A percentile compares a stretch with the other conserved stretches of the same genome.
phyloP scores from a whole-genome alignment of 768 basidiomycete genomes.

The Multifurca ochricompacta region DNA sequence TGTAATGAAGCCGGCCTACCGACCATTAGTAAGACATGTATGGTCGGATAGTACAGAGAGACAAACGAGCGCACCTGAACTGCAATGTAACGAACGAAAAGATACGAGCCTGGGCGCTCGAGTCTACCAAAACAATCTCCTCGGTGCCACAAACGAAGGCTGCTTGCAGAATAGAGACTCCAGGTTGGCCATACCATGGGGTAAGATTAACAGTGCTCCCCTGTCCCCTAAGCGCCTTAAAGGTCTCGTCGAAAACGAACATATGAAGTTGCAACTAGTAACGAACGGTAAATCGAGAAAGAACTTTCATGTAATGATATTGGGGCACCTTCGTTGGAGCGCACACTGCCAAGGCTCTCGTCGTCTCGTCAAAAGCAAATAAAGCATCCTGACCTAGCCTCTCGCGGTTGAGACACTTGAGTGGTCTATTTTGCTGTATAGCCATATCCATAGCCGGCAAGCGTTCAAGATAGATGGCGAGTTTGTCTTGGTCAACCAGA shows the following conservation, averaged over 20 bases:
- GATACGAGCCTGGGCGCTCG: slow-evolving; percentile 36
- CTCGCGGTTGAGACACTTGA: slow-evolving; percentile 31
- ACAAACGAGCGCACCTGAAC: slow-evolving; percentile 36
- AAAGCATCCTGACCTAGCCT: slow-evolving; percentile 41
- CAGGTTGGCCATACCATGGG: slow-evolving; percentile 34
- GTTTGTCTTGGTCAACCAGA: neutral
- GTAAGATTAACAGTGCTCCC: slow-evolving; percentile 36
- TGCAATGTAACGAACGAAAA: slow-evolving; percentile 47
- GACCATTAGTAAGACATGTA: neutral
- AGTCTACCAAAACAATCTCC: slow-evolving; percentile 46
- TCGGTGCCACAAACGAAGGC: slow-evolving; percentile 44
- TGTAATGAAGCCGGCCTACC: slow-evolving; percentile 39
- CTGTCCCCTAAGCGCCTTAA: slow-evolving; percentile 33
- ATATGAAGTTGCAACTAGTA: slow-evolving; percentile 33
- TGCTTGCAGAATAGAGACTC: slow-evolving; percentile 28
- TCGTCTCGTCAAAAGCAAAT: slow-evolving; percentile 45
- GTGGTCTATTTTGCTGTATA: neutral
- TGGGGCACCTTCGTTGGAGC: slow-evolving; percentile 33
- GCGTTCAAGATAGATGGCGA: slow-evolving; percentile 16
- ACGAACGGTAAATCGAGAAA: neutral
- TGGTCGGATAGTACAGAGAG: no score
- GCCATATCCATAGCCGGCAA: neutral
- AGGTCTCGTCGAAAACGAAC: slow-evolving; percentile 41
- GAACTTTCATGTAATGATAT: neutral
- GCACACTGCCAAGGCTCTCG: slow-evolving; percentile 41